Percentiles rank a stretch among this genome's conserved stretches.
phyloP scores from a whole-genome alignment of 2,329 filamentous ascomycete species.

The Neopestalotiopsis sp. region DNA sequence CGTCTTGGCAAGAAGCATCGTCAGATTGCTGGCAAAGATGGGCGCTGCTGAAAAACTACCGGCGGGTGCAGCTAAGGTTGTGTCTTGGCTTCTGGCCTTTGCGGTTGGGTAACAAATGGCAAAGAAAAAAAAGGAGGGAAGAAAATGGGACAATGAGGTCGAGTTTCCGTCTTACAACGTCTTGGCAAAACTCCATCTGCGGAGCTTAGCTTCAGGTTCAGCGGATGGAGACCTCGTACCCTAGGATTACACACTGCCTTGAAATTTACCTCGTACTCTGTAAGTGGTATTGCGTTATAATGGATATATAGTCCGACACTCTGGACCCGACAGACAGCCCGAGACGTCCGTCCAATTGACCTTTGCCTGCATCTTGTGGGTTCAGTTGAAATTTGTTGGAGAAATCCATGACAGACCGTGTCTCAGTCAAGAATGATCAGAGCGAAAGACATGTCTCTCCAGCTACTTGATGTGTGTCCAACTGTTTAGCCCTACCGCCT shows the following conservation, averaged over 20 bases:
- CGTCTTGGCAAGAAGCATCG: conserved; percentile 15
- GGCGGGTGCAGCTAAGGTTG: conserved; percentile 5
- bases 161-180: background rate
- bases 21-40: background rate
- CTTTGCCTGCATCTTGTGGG: background rate
- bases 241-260: background rate
- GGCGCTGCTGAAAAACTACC: no score
- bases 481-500: background rate
- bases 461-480: background rate
- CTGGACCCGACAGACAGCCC: background rate
- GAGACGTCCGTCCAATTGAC: background rate
- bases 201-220: background rate
- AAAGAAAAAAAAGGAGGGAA: conserved; percentile 3
- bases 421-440: background rate
- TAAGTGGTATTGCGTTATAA: no score
- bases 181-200: conserved; percentile 2
- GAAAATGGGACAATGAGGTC: conserved; percentile 2
- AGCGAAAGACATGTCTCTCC: background rate
- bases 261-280: background rate
- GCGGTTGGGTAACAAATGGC: background rate
- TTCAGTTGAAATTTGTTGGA: background rate
- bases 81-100: background rate
- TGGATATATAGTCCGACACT: background rate
- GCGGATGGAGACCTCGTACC: background rate
- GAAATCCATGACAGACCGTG: background rate